phyloP scores from a whole-genome alignment of 495 filamentous ascomycete genomes.

The Neurospora pannonica region DNA sequence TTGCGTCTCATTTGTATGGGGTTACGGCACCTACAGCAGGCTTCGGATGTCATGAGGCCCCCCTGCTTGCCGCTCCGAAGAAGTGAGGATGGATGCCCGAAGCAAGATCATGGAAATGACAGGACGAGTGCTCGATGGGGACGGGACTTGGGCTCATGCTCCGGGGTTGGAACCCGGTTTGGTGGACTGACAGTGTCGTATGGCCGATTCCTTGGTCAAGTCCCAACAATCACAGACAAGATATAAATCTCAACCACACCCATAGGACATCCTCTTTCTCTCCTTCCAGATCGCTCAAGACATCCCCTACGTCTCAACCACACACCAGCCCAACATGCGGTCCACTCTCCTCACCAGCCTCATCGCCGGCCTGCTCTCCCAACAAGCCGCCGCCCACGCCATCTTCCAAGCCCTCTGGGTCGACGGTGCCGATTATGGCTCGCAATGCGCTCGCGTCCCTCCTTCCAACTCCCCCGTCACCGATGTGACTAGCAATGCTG shows the following conservation, averaged over 20 bases:
- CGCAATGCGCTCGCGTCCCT: constrained; percentile 30
- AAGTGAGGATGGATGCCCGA: background rate
- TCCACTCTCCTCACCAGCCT: constrained; percentile 20
- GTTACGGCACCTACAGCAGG: background rate
- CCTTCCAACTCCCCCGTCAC: constrained; percentile 39
- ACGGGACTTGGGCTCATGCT: background rate
- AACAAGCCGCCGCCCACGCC: constrained; percentile 34
- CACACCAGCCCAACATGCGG: constrained; percentile 26
- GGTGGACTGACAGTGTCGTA: constrained; percentile 8
- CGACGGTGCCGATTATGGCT: constrained; percentile 36
- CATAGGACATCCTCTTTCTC: background rate
- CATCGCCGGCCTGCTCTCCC: constrained; percentile 21
- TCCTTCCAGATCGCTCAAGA: background rate
- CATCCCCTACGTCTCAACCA: background rate
- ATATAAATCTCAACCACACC: background rate
- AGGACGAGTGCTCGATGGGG: background rate
- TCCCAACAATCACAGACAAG: background rate
- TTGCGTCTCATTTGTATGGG: background rate
- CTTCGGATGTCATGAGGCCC: background rate
- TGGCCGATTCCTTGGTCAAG: background rate
- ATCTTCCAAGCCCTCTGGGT: constrained; percentile 46
- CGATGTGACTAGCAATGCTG: constrained; percentile 25
- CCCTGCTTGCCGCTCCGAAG: background rate
- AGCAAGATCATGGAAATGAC: background rate
- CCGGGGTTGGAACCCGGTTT: background rate